These are phyloP conservation scores for Candida vartiovaarae DNA, from an alignment of 805 yeast species.

Conservation along the genomic window DNA sequence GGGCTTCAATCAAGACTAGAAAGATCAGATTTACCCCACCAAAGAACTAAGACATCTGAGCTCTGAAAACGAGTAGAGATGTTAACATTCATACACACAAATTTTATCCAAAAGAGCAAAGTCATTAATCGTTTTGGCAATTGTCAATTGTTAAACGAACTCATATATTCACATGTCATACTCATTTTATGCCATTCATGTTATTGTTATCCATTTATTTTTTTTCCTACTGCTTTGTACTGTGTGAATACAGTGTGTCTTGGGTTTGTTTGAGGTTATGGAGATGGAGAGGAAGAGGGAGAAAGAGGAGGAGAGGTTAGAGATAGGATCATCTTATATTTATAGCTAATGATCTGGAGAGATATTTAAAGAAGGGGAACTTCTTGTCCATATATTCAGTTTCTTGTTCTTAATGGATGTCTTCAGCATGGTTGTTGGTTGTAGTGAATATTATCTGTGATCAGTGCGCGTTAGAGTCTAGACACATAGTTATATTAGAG, in stretches of 20 bases:
- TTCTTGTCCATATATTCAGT: conserved; percentile 9
- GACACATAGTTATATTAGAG: too few relatives aligned
- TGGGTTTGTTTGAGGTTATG: neutral
- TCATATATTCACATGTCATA: neutral
- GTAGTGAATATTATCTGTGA: too few relatives aligned
- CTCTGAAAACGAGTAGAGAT: too few relatives aligned
- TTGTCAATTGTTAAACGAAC: neutral
- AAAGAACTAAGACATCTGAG: conserved; percentile 40
- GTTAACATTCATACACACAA: neutral
- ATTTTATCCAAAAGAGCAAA: neutral
- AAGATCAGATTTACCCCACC: conserved; percentile 92
- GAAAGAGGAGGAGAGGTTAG: neutral
- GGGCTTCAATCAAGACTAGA: conserved; percentile 94
- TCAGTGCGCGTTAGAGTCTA: too few relatives aligned
- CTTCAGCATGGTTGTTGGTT: neutral
- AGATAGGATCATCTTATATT: conserved; percentile 5
- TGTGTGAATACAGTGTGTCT: conserved; percentile 1
- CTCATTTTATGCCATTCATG: conserved; percentile 2
- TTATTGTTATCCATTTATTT: conserved; percentile 3
- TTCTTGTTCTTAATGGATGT: neutral
- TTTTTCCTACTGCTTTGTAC: conserved; percentile 1
- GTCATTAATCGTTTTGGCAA: neutral
- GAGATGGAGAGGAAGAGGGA: neutral
- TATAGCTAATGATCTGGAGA: conserved; percentile 11
- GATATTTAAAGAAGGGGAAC: conserved; percentile 1